Base-by-base conservation (phyloP, 164 flowering plant species). In the Magnolia kwangsiensis region DNA sequence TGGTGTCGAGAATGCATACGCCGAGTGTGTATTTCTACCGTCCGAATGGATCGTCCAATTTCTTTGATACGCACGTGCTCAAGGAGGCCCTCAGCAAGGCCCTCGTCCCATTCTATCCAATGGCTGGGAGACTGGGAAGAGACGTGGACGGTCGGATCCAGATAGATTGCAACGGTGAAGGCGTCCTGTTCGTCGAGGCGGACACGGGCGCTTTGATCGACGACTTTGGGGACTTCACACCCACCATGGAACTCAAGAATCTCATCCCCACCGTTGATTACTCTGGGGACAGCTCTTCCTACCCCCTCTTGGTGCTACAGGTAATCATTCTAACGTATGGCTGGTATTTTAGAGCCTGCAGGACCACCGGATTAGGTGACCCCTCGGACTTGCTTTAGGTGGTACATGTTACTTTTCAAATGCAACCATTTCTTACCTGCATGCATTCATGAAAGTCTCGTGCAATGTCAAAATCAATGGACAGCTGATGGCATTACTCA, bases 141-240 rank as follows among this genome's bases (percentile, higher is more conserved):
- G 84, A 78, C 31, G 80, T 78, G 49, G 77, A 84, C 63, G 78
- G 81, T 72, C 71, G 88, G n/a, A 79, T 84, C 51, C 87, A 82
- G 78, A 82, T 87, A 63, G 78, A 84, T 50, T 87, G 88, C 72
- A 84, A 84, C 31, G 87, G 78, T 1, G 74, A 72, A 4, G 89
- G 89, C 0, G 87, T 74, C 0, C 67, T 81, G 59, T 79, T 85
- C n/a, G 77, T 84, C 2, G 88, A 84, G 51, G 89, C 88, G 0
- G 79, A 79, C 14, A 74, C 86, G 0, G 82, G 72, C 2, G 65
- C 83, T 0, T 66, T 51, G 0, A 19, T 87, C 7, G 86, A 81
- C 55, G 88, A 87, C 76, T 80, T 85, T 51, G 89, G 82, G 0
- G 87, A 84, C 24, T 86, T 87, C 49, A 69, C 84, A 5, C 86